Evolutionary conservation across 306 rosid species (phyloP), one percentile per base, ranked within the genome.

Genomic region (Cercis canadensis): DNA sequence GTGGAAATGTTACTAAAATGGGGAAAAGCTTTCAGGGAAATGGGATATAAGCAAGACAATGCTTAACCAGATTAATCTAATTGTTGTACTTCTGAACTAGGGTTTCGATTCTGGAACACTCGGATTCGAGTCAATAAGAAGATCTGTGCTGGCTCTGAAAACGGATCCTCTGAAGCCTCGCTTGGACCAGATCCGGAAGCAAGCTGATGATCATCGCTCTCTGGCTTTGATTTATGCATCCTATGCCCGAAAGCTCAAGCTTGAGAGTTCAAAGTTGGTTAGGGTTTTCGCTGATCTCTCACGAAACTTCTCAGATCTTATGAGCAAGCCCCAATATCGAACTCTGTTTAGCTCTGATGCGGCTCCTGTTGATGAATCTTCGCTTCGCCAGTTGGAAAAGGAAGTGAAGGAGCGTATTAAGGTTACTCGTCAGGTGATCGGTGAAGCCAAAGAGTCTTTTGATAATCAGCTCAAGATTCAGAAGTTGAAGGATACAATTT

Each of bases 391-490:
- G 61, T 81, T 92, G 73, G 98, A 92, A 77, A 92, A 92, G 82
- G 98, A 92, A 69, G 98, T 92, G 60, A 92, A 92, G 75, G 96
- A 90, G 85, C 79, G 96, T 0, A 92, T 92, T 40, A 90, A 86
- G 65, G 80, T 82, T 44, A 92, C 98, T 0, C 86, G 98, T 9
- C 98, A 88, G 78, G 89, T 88, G 75, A 83, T 92, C 0, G 55
- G 92, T 1, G 98, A 92, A 54, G 96, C 98, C 19, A 92, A 92
- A 74, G 96, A 92, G 70, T 88, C 96, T 6, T 92, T 92, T 14
- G 98, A 90, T 75, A 92, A 88, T 70, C 98, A 92, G 82, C 89
- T 92, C 67, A 92, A 92, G 85, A 92, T 92, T 76, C 98, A 92
- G 79, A 92, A 92, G 85, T 84, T 90, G 71, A 92, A 92, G 87